phyloP scores from a whole-genome alignment of 305 asterid genomes.

The Plantago coronopus region DNA sequence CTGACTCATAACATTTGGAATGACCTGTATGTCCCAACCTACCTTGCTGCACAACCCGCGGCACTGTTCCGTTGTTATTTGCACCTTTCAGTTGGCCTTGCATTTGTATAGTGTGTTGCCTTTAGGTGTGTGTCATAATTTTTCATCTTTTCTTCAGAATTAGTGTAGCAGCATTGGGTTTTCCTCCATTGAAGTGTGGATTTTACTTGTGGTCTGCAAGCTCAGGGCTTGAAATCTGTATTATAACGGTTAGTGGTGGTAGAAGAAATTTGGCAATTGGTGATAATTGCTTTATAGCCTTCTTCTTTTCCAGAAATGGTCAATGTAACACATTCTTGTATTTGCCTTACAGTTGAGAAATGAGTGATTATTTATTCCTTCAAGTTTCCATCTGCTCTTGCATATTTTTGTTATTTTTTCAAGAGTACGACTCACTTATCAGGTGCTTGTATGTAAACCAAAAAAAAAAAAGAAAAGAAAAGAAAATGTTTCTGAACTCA shows the following conservation, averaged over 20 bases:
- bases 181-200: conserved; percentile 25
- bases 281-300: conserved; percentile 22
- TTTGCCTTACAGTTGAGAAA: conserved; percentile 24
- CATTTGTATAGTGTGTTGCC: conserved; percentile 30
- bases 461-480: no score
- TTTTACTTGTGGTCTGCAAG: conserved; percentile 23
- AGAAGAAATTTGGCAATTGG: conserved; percentile 17
- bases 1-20: conserved; percentile 17
- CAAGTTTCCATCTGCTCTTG: background rate
- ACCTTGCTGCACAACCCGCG: conserved; percentile 21
- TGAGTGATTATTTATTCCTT: conserved; percentile 11
- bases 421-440: no score
- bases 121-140: conserved; percentile 27
- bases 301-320: conserved; percentile 19
- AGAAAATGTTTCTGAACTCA: no score
- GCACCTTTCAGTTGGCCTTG: conserved; percentile 30
- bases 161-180: conserved; percentile 27
- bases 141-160: conserved; percentile 22
- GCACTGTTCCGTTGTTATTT: conserved; percentile 20
- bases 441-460: background rate
- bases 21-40: conserved; percentile 22
- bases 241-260: conserved; percentile 9
- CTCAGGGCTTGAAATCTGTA: conserved; percentile 29
- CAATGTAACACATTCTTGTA: conserved; percentile 26
- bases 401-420: background rate